Base-by-base conservation (phyloP, 257 asterid species). In the Solanum medicagineum region DNA sequence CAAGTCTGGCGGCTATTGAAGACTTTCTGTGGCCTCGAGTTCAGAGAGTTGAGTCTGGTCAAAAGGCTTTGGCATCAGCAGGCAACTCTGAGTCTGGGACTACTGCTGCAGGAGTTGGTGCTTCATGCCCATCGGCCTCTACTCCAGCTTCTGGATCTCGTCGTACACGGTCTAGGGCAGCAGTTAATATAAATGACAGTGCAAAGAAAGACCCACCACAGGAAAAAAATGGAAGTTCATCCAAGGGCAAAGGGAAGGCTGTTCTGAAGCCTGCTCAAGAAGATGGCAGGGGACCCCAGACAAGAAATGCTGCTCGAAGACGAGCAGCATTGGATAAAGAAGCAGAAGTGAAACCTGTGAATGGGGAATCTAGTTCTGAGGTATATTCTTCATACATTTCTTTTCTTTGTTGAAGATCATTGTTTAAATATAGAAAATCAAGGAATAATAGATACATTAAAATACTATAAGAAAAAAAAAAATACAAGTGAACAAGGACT, bases 21-120 rank as follows among this genome's bases (percentile, higher is more conserved):
- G 98, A 95, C 85, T 97, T 95, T 88, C 93, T 95, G 40, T 97
- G 98, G 99, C 97, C 98, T 20, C 91, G 98, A 86, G 91, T 97
- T 87, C 98, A 93, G 84, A 87, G 97, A 87, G 91, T 91, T 66
- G 97, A 93, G 84, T 89, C 97, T 40, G 91, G 93, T 90, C 97
- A 90, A 87, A 92, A 94, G 89, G 91, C 95, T 54, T 83, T 94
- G 7, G 91, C 86, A 40, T 88, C 96, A 53, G 92, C 91, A 45
- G 98, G 93, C 86, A 91, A 88, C 85, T 90, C 94, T 0, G 95
- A 93, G 71, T 86, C 95, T 56, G 94, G 93, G 87, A 84, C 92
- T 54, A 88, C 92, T 51, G 90, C 91, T 83, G 85, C 88, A 17
- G 93, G 90, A 36, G 88, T 92, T 36, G 92, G 92, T 45, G 91